Base-by-base conservation (phyloP, 1,139 yeast species). In the Suhomyces chickasaworum region DNA sequence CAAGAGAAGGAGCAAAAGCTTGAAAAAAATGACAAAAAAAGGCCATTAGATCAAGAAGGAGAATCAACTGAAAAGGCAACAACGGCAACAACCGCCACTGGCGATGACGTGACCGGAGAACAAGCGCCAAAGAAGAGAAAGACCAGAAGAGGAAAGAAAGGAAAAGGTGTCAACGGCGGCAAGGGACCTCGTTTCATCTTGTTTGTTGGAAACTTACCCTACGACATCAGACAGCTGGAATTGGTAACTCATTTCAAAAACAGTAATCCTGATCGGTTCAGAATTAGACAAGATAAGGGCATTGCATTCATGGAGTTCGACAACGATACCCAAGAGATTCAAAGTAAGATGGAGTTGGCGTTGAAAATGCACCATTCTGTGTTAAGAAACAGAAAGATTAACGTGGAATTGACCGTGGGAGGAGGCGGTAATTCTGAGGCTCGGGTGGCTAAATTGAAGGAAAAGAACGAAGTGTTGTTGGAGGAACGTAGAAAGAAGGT, bases 321-420 rank as follows among this genome's bases (percentile, higher is more conserved):
- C 58, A 79, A 78, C 44, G 81, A 78, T 41, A 69, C 74, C 35
- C 58, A 71, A 39, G 87, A 84, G 53, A 88, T 91, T 34, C 87
- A 87, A 55, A 80, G 83, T 53, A 80, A 86, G 53, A 86, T 88
- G 84, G 95, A 89, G 58, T 75, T 81, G 45, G 97, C 96, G 0
- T 74, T 91, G 56, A 75, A 85, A 53, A 77, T 88, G 75, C 97
- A 93, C 65, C 96, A 89, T 64, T 75, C 91, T 4, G 60, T 72
- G 13, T 64, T 91, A 49, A 77, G 81, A 50, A 76, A 79, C 46
- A 77, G 97, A 53, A 87, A 83, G 63, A 89, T 93, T 60, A 93
- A 93, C 60, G 98, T 93, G 29, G 99, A 93, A 66, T 77, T 93
- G 58, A 93, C 98, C 1, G 99, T 89, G 40, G 99, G 99, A 44